Conservation (phyloP, 148 eudicot genomes). For the Diospyros kaki region DNA sequence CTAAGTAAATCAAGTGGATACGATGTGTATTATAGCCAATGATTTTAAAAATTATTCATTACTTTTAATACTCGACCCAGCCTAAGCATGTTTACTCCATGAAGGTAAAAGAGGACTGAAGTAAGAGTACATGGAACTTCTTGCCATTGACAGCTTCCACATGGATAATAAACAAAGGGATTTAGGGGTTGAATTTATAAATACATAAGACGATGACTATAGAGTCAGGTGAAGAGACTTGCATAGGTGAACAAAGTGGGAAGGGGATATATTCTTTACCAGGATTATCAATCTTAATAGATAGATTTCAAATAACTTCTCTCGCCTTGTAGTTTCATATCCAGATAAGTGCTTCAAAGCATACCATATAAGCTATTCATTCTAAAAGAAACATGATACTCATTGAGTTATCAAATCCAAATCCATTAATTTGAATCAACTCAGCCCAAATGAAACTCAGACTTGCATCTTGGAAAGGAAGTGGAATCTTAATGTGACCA, state of each 20-base stretch:
- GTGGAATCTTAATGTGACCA: not conserved
- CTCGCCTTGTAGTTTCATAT: not conserved
- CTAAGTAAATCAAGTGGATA: too few species aligned
- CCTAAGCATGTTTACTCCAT: too few species aligned
- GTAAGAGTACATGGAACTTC: too few species aligned
- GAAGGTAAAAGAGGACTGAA: too few species aligned
- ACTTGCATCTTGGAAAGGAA: not conserved
- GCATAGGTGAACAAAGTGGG: not conserved
- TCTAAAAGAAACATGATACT: not conserved
- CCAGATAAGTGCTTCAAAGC: too few species aligned
- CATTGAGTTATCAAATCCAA: not conserved
- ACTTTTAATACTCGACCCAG: too few species aligned
- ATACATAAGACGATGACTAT: not conserved
- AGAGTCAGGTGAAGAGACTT: not conserved
- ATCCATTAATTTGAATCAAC: not conserved
- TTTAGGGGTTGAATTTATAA: not conserved
- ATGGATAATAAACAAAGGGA: not conserved
- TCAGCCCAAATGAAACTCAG: not conserved
- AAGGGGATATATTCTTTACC: not conserved
- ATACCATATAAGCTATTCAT: not conserved
- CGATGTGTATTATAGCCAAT: too few species aligned
- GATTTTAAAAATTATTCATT: too few species aligned
- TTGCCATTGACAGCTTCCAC: too few species aligned
- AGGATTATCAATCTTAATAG: not conserved
- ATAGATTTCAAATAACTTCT: not conserved